Conservation (phyloP, 1,284 basidiomycete genomes). For the Polyporus tsugae region DNA sequence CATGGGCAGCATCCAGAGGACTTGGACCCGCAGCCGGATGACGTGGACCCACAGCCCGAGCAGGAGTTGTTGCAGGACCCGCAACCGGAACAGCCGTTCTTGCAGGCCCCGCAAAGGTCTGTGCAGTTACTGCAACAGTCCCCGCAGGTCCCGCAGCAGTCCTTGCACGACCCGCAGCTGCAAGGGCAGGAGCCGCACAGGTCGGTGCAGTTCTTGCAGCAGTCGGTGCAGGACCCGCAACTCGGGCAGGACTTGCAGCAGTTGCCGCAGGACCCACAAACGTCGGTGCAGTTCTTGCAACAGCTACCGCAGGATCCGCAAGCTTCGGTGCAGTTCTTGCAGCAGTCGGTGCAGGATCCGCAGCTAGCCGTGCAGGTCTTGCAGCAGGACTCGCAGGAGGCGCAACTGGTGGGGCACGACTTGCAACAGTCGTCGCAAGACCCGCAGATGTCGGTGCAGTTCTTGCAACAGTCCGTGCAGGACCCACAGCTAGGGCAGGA, state of each 20-base stretch:
- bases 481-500: background rate
- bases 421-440: background rate
- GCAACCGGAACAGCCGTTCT: no score
- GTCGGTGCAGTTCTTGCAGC: background rate
- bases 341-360: background rate
- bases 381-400: no score
- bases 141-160: no score
- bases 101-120: no score
- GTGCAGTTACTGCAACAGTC: no score
- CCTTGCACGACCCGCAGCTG: background rate
- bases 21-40: no score
- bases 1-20: no score
- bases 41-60: no score
- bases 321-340: background rate
- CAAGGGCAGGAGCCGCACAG: background rate
- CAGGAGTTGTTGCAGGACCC: no score
- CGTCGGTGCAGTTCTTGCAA: background rate
- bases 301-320: background rate
- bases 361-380: background rate
- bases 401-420: background rate
- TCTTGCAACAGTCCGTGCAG: background rate
- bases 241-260: background rate
- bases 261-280: background rate
- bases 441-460: background rate
- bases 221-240: background rate